Evolutionary conservation across 2,329 filamentous ascomycete species (phyloP).

Genomic region (Scedosporium aurantiacum): DNA sequence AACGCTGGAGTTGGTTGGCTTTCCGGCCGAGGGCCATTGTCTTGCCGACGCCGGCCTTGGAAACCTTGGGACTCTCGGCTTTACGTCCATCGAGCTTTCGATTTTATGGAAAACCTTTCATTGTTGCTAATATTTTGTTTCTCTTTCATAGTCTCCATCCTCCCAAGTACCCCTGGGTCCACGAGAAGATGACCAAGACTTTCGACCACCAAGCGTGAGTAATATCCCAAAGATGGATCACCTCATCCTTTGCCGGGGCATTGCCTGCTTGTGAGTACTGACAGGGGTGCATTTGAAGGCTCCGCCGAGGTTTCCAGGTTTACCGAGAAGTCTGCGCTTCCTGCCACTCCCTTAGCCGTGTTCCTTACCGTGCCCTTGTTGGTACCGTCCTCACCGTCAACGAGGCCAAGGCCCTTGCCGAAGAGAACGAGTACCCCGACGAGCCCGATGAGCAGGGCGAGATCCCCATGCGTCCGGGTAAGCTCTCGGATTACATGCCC

Average conservation of each 20-base stretch:
- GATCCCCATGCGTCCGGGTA: slow-evolving; percentile 96
- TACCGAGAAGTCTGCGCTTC: slow-evolving; percentile 97
- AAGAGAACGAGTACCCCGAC: slow-evolving; percentile 96
- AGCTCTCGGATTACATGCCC: slow-evolving; percentile 95
- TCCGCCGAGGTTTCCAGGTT: slow-evolving; percentile 98
- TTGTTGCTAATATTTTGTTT: not conserved
- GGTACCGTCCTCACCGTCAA: slow-evolving; percentile 90
- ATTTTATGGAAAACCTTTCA: not conserved
- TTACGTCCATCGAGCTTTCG: not conserved
- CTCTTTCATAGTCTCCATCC: slow-evolving; percentile 63
- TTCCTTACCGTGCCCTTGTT: slow-evolving; percentile 87
- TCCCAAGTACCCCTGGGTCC: slow-evolving; percentile 90
- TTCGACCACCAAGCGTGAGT: slow-evolving; percentile 95
- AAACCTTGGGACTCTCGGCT: not conserved
- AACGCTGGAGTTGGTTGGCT: not conserved
- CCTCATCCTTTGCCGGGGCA: not conserved
- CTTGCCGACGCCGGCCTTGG: not conserved
- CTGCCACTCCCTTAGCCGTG: slow-evolving; percentile 91
- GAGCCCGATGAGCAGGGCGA: slow-evolving; percentile 97
- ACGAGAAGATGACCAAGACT: slow-evolving; percentile 83
- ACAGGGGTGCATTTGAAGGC: slow-evolving; percentile 38
- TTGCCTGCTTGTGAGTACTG: slow-evolving; percentile 4
- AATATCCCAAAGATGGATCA: slow-evolving; percentile 2
- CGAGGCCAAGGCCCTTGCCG: slow-evolving; percentile 92
- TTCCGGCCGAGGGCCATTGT: not conserved